phyloP scores from a whole-genome alignment of 2,329 filamentous ascomycete genomes.

The Apiospora aurea region DNA sequence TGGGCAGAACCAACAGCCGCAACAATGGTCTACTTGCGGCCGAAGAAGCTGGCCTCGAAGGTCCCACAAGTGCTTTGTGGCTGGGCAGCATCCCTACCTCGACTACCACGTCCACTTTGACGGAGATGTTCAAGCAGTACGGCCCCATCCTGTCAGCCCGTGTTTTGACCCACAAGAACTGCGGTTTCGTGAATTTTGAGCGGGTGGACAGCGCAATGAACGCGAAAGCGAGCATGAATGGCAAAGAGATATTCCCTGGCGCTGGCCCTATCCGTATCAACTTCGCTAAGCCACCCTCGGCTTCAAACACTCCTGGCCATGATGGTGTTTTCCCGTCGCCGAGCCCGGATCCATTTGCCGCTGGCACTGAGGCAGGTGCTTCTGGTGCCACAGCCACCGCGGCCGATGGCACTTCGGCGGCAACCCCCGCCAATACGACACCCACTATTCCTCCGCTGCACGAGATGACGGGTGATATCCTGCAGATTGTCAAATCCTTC shows the following conservation, averaged over 20 bases:
- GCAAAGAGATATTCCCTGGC: constrained; percentile 97
- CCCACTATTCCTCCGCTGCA: constrained; percentile 75
- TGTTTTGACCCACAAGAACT: constrained; percentile 98
- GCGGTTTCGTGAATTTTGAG: constrained; percentile 98
- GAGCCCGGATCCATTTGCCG: constrained; percentile 84
- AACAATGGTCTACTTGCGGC: constrained; percentile 72
- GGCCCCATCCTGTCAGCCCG: constrained; percentile 90
- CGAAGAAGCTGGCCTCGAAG: constrained; percentile 83
- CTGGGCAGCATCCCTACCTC: constrained; percentile 97
- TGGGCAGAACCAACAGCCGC: constrained; percentile 71
- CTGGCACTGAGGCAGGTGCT: constrained; percentile 56
- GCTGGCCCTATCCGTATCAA: constrained; percentile 95
- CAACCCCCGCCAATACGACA: constrained; percentile 51
- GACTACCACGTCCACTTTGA: constrained; percentile 92
- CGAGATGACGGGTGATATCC: constrained; percentile 83
- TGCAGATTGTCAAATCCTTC: constrained; percentile 86
- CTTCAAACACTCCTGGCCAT: constrained; percentile 86
- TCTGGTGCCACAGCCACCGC: constrained; percentile 52
- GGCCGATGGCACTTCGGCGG: constrained; percentile 37
- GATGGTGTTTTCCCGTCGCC: constrained; percentile 89
- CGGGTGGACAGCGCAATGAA: constrained; percentile 87
- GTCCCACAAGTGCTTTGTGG: constrained; percentile 93
- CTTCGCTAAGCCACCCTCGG: constrained; percentile 94
- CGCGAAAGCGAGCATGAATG: constrained; percentile 87
- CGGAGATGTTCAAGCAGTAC: constrained; percentile 94